Evolutionary conservation across 192 early-diverging fungal species (phyloP).

Genomic region (Mortierella claussenii): DNA sequence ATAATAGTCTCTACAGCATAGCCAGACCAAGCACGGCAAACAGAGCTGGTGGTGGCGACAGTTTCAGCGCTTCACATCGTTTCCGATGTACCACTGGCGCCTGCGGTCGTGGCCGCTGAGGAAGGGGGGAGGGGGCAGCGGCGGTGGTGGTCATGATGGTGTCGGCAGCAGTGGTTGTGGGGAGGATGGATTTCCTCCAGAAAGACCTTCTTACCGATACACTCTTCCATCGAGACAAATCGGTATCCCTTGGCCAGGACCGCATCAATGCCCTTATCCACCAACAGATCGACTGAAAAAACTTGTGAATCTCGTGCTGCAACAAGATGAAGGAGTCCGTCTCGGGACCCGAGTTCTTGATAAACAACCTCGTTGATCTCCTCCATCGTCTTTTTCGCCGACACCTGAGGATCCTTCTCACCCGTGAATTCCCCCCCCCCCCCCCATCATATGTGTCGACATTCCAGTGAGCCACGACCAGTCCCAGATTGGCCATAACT

Average conservation of each 20-base stretch:
- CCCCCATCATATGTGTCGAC: slow-evolving; percentile 50
- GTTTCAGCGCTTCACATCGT: too few relatives aligned
- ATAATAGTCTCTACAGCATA: neutral
- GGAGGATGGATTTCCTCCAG: neutral
- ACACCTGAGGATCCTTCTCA: neutral
- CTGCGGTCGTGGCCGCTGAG: too few relatives aligned
- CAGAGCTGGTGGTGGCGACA: too few relatives aligned
- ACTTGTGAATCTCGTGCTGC: slow-evolving; percentile 49
- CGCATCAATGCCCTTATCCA: slow-evolving; percentile 31
- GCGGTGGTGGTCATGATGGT: neutral
- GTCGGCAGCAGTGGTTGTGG: neutral
- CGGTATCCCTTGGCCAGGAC: slow-evolving; percentile 39
- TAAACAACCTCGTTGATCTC: slow-evolving; percentile 2
- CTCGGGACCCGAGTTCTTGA: slow-evolving; percentile 15
- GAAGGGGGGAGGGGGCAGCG: neutral
- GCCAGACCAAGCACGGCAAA: too few relatives aligned
- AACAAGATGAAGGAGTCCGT: slow-evolving; percentile 41
- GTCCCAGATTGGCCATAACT: slow-evolving; percentile 21
- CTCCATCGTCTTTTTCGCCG: slow-evolving; percentile 3
- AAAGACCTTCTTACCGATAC: slow-evolving; percentile 22
- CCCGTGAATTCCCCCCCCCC: slow-evolving; percentile 16
- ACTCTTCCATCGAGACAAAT: slow-evolving; percentile 44
- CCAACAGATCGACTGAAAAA: slow-evolving; percentile 25
- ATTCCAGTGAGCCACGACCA: slow-evolving; percentile 28
- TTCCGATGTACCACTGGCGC: too few relatives aligned